Percentiles rank a stretch among this genome's conserved stretches.
These are phyloP conservation scores for Magnusiomyces fungicola DNA, from an alignment of 1,139 yeast genomes.

Conservation along the genomic window DNA sequence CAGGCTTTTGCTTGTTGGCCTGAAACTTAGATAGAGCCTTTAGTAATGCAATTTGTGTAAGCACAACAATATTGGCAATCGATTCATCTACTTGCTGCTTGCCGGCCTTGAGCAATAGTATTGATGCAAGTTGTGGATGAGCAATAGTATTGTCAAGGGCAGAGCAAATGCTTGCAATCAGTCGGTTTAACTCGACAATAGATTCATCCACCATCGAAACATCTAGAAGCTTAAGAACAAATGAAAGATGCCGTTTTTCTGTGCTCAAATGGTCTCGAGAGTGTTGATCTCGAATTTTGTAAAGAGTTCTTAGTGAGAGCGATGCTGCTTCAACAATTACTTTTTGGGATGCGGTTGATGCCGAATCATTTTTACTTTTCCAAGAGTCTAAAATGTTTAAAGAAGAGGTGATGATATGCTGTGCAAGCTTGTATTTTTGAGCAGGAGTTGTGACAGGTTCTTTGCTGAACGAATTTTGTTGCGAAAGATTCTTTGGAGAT, in stretches of 20 bases:
- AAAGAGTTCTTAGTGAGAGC: constrained; percentile 14
- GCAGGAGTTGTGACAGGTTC: background rate
- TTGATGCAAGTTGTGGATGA: background rate
- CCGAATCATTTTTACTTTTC: constrained; percentile 3
- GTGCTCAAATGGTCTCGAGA: constrained; percentile 8
- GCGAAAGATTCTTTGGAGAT: too few relatives aligned
- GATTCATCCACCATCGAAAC: constrained; percentile 18
- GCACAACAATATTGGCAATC: constrained; percentile 15
- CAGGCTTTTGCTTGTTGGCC: constrained; percentile 13
- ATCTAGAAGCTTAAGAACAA: constrained; percentile 19
- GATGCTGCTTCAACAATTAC: constrained; percentile 17
- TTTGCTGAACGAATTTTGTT: too few relatives aligned
- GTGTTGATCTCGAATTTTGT: constrained; percentile 7
- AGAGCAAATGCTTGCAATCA: background rate
- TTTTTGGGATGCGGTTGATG: constrained; percentile 12
- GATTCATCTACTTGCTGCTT: constrained; percentile 2
- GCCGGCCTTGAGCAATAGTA: background rate
- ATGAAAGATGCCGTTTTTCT: constrained; percentile 20
- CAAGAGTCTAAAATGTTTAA: constrained; percentile 12
- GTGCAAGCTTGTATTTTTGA: constrained; percentile 16
- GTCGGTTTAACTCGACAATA: constrained; percentile 12
- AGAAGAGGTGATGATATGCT: constrained; percentile 13
- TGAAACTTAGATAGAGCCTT: constrained; percentile 16
- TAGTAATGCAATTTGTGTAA: constrained; percentile 17
- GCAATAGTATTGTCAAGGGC: background rate